A percentile compares a stretch with the other conserved stretches of the same genome.
Conservation (phyloP, 495 filamentous ascomycete species). For the Massariosphaeria phaeospora region DNA sequence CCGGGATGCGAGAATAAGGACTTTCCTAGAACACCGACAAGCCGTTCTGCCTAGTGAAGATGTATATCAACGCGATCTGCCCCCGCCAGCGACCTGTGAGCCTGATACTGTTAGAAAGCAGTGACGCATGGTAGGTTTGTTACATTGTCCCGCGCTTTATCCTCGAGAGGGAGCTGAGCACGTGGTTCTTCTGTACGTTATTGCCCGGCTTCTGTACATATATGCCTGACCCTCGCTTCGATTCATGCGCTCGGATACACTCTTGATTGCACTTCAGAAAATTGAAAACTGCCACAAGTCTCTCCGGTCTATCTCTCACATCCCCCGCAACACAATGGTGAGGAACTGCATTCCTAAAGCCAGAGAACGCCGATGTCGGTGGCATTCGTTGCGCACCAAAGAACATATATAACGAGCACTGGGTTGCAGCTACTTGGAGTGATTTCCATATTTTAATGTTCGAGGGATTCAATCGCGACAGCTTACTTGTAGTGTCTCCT, state of each 20-base stretch:
- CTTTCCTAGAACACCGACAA: conserved; percentile 54
- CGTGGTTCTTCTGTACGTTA: conserved; percentile 9
- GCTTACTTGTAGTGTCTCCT: too few species aligned
- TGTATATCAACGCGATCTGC: conserved; percentile 31
- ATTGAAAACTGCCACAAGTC: too few species aligned
- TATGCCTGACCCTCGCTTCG: not conserved
- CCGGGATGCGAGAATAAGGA: conserved; percentile 60
- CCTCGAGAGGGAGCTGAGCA: not conserved
- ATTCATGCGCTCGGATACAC: conserved; percentile 5
- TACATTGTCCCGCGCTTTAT: not conserved
- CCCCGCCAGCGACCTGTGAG: conserved; percentile 32
- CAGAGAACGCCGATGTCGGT: not conserved
- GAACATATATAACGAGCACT: too few species aligned
- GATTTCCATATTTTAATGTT: too few species aligned
- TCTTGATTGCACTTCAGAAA: conserved; percentile 1
- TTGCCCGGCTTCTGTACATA: conserved; percentile 10
- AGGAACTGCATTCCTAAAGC: not conserved
- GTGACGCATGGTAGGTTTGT: not conserved
- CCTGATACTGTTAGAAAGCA: conserved; percentile 21
- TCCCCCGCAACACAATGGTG: too few species aligned
- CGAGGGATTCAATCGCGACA: too few species aligned
- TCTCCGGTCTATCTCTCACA: too few species aligned
- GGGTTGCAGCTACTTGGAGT: too few species aligned
- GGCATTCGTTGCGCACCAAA: not conserved
- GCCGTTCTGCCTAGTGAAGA: conserved; percentile 29